Evolutionary conservation across 225 moss, liverwort and hornwort species (phyloP).

Genomic region (Pseudoscleropodium purum): DNA sequence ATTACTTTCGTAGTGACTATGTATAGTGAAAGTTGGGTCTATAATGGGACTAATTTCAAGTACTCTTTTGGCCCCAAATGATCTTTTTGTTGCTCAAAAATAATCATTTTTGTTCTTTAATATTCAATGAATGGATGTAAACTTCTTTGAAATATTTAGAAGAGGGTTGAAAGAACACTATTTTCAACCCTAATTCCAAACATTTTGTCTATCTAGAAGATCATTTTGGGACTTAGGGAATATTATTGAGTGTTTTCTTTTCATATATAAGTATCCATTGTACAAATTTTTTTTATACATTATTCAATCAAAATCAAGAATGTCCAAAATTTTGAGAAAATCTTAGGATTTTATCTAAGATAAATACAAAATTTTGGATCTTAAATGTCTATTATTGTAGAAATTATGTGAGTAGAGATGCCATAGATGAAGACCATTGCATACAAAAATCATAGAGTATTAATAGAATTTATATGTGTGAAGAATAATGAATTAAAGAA

Average conservation of each 20-base stretch:
- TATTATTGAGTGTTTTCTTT: background rate
- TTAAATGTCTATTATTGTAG: background rate
- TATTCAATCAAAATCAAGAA: no score
- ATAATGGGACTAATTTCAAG: background rate
- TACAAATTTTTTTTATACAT: background rate
- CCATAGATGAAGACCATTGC: background rate
- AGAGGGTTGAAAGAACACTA: rapidly evolving
- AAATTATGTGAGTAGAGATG: background rate
- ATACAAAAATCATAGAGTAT: background rate
- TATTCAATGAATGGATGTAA: background rate
- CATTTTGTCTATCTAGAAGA: rapidly evolving
- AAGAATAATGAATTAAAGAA: background rate
- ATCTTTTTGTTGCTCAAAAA: background rate
- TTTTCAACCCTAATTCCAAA: background rate
- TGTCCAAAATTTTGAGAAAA: background rate
- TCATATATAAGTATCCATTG: background rate
- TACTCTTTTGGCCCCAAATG: rapidly evolving
- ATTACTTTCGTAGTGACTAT: background rate
- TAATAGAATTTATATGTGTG: background rate
- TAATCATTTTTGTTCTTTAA: background rate
- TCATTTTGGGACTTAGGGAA: rapidly evolving
- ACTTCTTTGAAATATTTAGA: background rate
- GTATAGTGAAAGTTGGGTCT: background rate
- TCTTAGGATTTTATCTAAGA: rapidly evolving
- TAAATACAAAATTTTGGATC: background rate